Evolutionary conservation across 2,329 filamentous ascomycete genomes (phyloP), one percentile per base, ranked within the genome.

Genomic region (Decorospora gaudefroyi): DNA sequence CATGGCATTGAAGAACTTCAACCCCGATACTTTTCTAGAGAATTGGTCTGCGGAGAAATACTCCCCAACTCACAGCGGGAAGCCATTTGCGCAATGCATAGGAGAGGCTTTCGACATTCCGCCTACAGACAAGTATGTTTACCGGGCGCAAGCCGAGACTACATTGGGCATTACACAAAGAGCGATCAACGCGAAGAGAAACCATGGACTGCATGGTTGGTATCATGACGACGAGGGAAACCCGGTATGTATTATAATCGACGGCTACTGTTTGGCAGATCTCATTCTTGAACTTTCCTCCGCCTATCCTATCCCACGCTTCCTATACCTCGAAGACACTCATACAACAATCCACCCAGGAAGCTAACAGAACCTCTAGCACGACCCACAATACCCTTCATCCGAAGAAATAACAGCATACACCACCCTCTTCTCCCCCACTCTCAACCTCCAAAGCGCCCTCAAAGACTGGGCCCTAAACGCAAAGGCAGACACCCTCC

Each of bases 401-500:
- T 29, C 42, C 6, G 55, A 76, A 40, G 87, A 90, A 58, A 78
- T 86, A 43, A 75, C 78, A 29, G 80, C 85, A 12, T 90, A 90
- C 72, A 78, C 81, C 25, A 74, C 79, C 33, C 76, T 90, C 60
- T 90, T 89, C 74, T 74, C 74, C 21, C 77, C 85, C 1, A 71
- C 76, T 1, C 83, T 82, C 3, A 74, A 76, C 9, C 85, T 84
- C 2, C 59, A 76, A 4, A 82, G 84, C 44, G 79, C 85, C 8
- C 75, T 90, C 10, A 85, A 76, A 49, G 79, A 78, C 34, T 79
- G 88, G 58, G 70, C 70, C 33, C 76, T 84, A 49, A 88, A 88
- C 63, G 85, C 87, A 26, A 82, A 81, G 67, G 79, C 85, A 65
- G 73, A 68, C 26, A 86, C 85, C 1, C 73, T 87, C 12, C 80